These are phyloP conservation scores for Brassica incana DNA, from an alignment of 345 rosid species.

Conservation along the genomic window DNA sequence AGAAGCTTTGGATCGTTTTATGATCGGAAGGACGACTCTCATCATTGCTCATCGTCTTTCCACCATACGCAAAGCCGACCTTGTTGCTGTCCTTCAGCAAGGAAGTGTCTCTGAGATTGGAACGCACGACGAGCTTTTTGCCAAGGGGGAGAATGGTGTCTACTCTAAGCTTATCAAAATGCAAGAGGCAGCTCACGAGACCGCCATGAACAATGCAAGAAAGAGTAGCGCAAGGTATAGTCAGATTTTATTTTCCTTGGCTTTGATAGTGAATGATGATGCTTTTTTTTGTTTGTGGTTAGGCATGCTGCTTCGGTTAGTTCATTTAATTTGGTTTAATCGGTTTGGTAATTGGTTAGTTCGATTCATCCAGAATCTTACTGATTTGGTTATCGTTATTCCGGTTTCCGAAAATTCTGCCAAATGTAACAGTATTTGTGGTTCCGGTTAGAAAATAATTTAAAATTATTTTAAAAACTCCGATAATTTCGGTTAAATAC, in stretches of 20 bases:
- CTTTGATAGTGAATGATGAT: background rate
- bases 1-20: background rate
- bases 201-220: background rate
- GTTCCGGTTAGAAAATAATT: no score
- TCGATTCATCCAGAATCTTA: no score
- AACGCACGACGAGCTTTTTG: background rate
- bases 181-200: background rate
- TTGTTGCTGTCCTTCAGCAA: background rate
- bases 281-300: background rate
- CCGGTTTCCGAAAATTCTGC: background rate
- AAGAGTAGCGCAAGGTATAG: background rate
- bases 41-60: background rate
- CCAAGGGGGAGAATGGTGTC: background rate
- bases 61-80: background rate
- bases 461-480: no score
- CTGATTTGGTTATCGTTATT: background rate
- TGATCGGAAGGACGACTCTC: background rate
- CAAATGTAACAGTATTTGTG: no score
- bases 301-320: background rate
- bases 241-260: background rate
- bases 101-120: constrained; percentile 2
- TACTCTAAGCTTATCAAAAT: background rate
- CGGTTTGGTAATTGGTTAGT: background rate
- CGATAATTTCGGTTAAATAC: no score
- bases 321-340: background rate